Evolutionary conservation across 1,284 basidiomycete genomes (phyloP).

Genomic region (Melampsora americana): DNA sequence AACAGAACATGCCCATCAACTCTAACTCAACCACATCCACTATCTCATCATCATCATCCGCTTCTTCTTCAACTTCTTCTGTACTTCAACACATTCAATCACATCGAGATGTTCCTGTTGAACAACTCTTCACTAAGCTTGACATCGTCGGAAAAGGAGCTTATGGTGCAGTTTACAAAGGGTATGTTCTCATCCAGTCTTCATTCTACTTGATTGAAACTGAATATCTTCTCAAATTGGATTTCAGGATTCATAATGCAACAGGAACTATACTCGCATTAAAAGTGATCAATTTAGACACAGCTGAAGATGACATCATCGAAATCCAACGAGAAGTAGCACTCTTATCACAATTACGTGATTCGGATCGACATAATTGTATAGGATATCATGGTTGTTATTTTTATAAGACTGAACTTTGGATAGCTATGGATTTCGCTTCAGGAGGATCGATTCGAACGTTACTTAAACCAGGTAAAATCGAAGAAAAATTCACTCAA

Average conservation of each 20-base stretch:
- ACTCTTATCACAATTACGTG: conserved; percentile 78
- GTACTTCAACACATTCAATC: conserved; percentile 44
- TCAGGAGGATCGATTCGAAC: conserved; percentile 91
- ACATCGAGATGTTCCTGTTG: conserved; percentile 47
- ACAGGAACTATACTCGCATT: conserved; percentile 84
- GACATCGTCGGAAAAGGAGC: conserved; percentile 88
- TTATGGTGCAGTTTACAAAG: conserved; percentile 93
- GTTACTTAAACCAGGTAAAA: conserved; percentile 67
- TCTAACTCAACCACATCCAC: neutral
- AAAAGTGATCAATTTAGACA: conserved; percentile 98
- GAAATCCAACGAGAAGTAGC: conserved; percentile 97
- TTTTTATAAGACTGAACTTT: conserved; percentile 88
- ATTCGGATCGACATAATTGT: conserved; percentile 75
- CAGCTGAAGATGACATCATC: conserved; percentile 88
- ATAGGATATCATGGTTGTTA: conserved; percentile 95
- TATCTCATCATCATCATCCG: conserved; percentile 8
- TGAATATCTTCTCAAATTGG: neutral
- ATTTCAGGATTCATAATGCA: conserved; percentile 65
- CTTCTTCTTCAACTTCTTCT: conserved; percentile 13
- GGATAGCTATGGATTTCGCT: conserved; percentile 99
- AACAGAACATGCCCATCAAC: neutral
- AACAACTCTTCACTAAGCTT: conserved; percentile 62
- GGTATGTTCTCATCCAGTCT: neutral
- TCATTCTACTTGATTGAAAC: neutral
- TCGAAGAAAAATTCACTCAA: conserved; percentile 85